Evolutionary conservation across 2,329 filamentous ascomycete species (phyloP), one percentile per base, ranked within the genome.

Genomic region (Hymenoscyphus infarciens): DNA sequence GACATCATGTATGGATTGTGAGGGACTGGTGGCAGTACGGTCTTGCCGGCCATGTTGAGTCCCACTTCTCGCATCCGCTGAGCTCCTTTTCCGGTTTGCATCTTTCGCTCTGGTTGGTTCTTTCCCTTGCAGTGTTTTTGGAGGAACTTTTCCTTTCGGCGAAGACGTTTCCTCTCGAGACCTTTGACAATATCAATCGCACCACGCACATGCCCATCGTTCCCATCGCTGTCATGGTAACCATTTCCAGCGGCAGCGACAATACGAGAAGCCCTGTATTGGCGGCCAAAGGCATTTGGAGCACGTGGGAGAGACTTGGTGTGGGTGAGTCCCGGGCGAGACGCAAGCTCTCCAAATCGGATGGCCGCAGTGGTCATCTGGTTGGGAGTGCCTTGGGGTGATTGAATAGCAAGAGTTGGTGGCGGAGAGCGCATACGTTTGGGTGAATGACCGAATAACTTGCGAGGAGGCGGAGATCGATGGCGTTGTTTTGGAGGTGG

Each of bases 111-210:
- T 3, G 79, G 77, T 25, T 83, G 80, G 69, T 85, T 82, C 72
- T 92, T 83, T 67, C 87, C 91, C 74, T 92, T 88, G 79, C 91
- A 96, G 73, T 94, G 89, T 75, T 96, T 95, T 71, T 93, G 89
- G 74, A 91, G 89, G 72, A 92, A 90, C 77, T 97, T 97, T 77
- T 98, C 93, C 78, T 90, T 92, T 70, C 95, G 90, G 67, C 95
- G 88, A 78, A 95, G 91, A 29, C 93, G 89, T 80, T 97, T 98
- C 77, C 91, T 89, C 79, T 99, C 95, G 1, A 99, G 84, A 8
- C 95, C 95, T 76, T 97, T 96, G 77, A 97, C 91, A 65, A 97
- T 99, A 76, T 98, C 95, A 69, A 99, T 96, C 39, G 95, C 93
- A n/a, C 92, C 92, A 66, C 95, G 90, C 10, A 91, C 84, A 67